Evolutionary conservation across 352 stramenopile species (phyloP).

Genomic region (Pythium scleroteichum): DNA sequence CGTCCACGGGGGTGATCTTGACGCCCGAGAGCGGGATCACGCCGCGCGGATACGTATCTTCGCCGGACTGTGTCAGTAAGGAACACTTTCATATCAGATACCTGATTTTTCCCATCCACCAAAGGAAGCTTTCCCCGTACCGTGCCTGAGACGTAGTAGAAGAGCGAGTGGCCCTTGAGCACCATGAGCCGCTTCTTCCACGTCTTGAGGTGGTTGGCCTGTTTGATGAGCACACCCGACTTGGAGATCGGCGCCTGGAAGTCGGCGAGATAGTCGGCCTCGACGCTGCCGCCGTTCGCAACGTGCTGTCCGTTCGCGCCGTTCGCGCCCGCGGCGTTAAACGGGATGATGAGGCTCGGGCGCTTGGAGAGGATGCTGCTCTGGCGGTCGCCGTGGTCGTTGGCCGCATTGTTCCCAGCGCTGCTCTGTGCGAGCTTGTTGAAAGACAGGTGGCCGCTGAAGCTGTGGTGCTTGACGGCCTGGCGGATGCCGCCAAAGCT

Average conservation of each 20-base stretch:
- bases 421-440: constrained; percentile 37
- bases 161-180: constrained; percentile 84
- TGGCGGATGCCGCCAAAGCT: constrained; percentile 26
- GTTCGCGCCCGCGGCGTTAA: constrained; percentile 34
- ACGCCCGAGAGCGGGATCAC: constrained; percentile 79
- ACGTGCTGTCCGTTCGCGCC: constrained; percentile 22
- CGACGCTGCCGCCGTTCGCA: constrained; percentile 23
- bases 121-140: constrained; percentile 34
- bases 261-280: constrained; percentile 63
- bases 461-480: constrained; percentile 57
- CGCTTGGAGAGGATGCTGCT: constrained; percentile 68
- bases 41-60: constrained; percentile 82
- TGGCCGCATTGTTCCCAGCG: constrained; percentile 6
- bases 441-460: constrained; percentile 73
- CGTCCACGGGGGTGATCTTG: constrained; percentile 77
- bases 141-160: constrained; percentile 88
- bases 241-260: constrained; percentile 84
- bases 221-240: constrained; percentile 85
- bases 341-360: constrained; percentile 76
- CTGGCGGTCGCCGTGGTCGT: constrained; percentile 41
- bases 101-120: not conserved
- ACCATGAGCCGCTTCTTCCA: constrained; percentile 90
- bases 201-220: constrained; percentile 88
- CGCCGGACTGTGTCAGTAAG: constrained; percentile 52
- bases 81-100: not conserved